These are phyloP conservation scores for Leishmania turanica DNA, from an alignment of 208 protist species.

Conservation along the genomic window DNA sequence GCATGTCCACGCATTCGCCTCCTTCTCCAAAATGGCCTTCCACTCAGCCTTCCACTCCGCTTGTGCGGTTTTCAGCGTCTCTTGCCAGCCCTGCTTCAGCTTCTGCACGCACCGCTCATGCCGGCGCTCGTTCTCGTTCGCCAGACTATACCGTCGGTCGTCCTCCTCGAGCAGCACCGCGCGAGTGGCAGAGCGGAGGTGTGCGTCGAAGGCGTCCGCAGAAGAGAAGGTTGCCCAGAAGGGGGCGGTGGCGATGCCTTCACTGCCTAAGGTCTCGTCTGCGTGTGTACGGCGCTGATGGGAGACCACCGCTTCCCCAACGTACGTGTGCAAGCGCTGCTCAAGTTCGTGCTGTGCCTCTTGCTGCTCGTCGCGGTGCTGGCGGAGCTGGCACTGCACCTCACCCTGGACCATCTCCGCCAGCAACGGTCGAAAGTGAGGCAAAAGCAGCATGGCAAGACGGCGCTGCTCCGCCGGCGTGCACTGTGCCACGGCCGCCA, in stretches of 20 bases:
- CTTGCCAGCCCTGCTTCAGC: slow-evolving; percentile 27
- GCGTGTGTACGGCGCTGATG: neutral
- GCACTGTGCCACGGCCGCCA: slow-evolving; percentile 27
- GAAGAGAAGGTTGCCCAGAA: slow-evolving; percentile 27
- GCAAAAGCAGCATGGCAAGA: slow-evolving; percentile 26
- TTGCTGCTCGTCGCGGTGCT: slow-evolving; percentile 2
- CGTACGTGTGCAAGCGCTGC: slow-evolving; percentile 16
- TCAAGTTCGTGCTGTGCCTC: slow-evolving; percentile 18
- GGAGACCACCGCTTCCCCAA: neutral
- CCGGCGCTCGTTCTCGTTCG: slow-evolving; percentile 28
- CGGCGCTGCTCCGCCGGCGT: slow-evolving; percentile 24
- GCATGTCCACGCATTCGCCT: slow-evolving; percentile 13
- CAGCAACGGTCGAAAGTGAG: slow-evolving; percentile 24
- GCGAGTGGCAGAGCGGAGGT: slow-evolving; percentile 51
- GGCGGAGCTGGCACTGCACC: slow-evolving; percentile 10
- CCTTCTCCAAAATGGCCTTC: slow-evolving; percentile 14
- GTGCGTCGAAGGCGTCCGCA: slow-evolving; percentile 49
- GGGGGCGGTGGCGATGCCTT: neutral
- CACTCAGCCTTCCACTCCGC: slow-evolving; percentile 23
- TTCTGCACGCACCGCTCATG: slow-evolving; percentile 27
- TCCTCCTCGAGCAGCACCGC: slow-evolving; percentile 52
- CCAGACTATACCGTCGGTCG: slow-evolving; percentile 32
- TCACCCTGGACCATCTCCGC: slow-evolving; percentile 13
- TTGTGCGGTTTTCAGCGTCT: slow-evolving; percentile 25
- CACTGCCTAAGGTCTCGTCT: neutral